Evolutionary conservation across 345 rosid species (phyloP).

Genomic region (Anastatica hierochuntica): DNA sequence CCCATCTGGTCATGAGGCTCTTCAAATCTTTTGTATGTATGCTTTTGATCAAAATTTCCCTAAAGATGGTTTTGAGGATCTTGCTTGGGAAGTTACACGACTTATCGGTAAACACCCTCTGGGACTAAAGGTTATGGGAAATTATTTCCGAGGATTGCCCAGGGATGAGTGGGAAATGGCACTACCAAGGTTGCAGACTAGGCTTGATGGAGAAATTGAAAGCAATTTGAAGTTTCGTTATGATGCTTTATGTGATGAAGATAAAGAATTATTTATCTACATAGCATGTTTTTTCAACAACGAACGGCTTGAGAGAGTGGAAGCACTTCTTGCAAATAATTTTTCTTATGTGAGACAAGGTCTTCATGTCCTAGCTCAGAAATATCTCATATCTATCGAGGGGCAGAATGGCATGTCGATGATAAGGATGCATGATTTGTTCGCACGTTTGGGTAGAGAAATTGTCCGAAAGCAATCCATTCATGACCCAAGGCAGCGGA

Average conservation of each 20-base stretch:
- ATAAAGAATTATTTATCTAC: too few relatives aligned
- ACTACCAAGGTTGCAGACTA: too few relatives aligned
- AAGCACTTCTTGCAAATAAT: background rate
- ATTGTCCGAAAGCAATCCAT: background rate
- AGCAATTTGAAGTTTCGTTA: too few relatives aligned
- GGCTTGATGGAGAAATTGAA: too few relatives aligned
- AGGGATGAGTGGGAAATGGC: background rate
- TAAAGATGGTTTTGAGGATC: background rate
- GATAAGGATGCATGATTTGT: background rate
- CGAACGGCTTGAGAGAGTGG: background rate
- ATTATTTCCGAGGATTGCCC: background rate
- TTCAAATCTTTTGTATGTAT: background rate
- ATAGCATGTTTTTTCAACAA: too few relatives aligned
- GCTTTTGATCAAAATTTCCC: background rate
- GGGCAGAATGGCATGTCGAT: too few relatives aligned
- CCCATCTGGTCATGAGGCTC: too few relatives aligned
- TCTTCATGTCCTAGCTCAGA: background rate
- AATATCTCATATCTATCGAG: background rate
- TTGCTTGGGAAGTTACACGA: background rate
- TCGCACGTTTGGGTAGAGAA: background rate
- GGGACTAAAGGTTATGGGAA: constrained; percentile 24
- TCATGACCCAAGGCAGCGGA: background rate
- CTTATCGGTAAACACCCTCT: constrained; percentile 18
- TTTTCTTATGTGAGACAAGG: background rate
- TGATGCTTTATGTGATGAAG: too few relatives aligned